Evolutionary conservation across 176 grass and related monocot species (phyloP).

Genomic region (Dactylis glomerata): DNA sequence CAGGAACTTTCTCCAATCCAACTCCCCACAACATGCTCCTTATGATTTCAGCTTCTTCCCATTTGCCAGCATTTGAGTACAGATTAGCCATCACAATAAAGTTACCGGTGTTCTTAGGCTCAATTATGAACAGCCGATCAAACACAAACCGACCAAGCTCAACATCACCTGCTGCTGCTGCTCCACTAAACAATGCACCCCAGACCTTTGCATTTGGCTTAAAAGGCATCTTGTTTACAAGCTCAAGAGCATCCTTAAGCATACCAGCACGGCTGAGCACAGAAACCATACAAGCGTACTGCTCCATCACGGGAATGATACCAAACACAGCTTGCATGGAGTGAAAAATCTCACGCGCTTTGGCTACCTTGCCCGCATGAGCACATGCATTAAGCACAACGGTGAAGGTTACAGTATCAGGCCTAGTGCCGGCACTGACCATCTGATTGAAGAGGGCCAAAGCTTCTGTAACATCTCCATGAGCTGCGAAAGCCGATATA

Average conservation of each 20-base stretch:
- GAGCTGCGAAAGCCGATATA: constrained; percentile 50
- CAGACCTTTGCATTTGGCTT: constrained; percentile 62
- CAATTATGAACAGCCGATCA: constrained; percentile 47
- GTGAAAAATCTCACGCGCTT: constrained; percentile 60
- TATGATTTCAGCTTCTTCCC: constrained; percentile 63
- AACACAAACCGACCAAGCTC: constrained; percentile 45
- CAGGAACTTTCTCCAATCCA: constrained; percentile 57
- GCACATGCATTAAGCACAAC: constrained; percentile 57
- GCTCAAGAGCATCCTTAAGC: constrained; percentile 55
- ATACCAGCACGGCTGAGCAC: constrained; percentile 51
- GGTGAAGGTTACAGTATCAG: constrained; percentile 57
- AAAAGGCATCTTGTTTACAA: constrained; percentile 56
- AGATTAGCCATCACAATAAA: constrained; percentile 74
- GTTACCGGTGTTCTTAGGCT: constrained; percentile 69
- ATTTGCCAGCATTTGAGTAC: constrained; percentile 57
- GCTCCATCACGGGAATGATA: constrained; percentile 44
- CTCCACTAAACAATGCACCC: constrained; percentile 59
- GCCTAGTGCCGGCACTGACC: constrained; percentile 33
- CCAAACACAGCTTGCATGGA: constrained; percentile 49
- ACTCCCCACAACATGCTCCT: constrained; percentile 55
- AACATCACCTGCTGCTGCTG: constrained; percentile 51
- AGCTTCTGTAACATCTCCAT: constrained; percentile 47
- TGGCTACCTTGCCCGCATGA: constrained; percentile 45
- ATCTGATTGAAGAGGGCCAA: constrained; percentile 47
- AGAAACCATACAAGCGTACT: constrained; percentile 68